These are phyloP conservation scores for Macrophomina phaseolina DNA, from an alignment of 2,329 filamentous ascomycete genomes.

Conservation along the genomic window DNA sequence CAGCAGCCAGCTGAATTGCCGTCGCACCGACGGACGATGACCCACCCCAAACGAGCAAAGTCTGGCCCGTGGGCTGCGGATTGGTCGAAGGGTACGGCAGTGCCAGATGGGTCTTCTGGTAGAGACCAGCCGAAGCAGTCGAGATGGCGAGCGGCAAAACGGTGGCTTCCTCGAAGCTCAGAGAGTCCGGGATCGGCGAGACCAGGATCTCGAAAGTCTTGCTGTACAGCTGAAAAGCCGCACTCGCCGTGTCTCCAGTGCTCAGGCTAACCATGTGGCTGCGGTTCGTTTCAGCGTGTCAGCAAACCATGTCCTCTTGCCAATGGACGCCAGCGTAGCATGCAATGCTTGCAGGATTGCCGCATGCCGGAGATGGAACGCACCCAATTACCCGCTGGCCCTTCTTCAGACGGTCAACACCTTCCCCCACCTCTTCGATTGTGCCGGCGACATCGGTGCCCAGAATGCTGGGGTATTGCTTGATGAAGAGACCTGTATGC, in stretches of 20 bases:
- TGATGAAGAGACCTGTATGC: background rate
- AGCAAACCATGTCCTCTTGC: background rate
- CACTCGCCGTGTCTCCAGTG: conserved; percentile 34
- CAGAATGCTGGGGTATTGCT: conserved; percentile 41
- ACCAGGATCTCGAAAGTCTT: conserved; percentile 37
- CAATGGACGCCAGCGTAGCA: too few species aligned
- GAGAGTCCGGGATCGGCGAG: conserved; percentile 45
- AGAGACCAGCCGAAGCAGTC: conserved; percentile 52
- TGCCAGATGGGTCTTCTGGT: conserved; percentile 46
- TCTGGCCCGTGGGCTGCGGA: conserved; percentile 41
- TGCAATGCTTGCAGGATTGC: too few species aligned
- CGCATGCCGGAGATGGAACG: background rate
- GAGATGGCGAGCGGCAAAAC: conserved; percentile 54
- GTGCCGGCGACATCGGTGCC: conserved; percentile 47
- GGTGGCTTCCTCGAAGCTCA: conserved; percentile 46
- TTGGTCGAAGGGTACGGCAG: conserved; percentile 46
- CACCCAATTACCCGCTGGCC: conserved; percentile 26
- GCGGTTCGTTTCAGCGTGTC: background rate
- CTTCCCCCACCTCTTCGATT: conserved; percentile 41
- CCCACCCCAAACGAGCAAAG: conserved; percentile 48
- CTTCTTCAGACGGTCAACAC: conserved; percentile 19
- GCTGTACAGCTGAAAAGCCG: conserved; percentile 45
- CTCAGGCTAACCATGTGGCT: conserved; percentile 32
- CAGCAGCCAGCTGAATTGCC: conserved; percentile 43
- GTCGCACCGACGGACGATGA: conserved; percentile 42